phyloP scores from a whole-genome alignment of 805 yeast species.

The Candida pini region DNA sequence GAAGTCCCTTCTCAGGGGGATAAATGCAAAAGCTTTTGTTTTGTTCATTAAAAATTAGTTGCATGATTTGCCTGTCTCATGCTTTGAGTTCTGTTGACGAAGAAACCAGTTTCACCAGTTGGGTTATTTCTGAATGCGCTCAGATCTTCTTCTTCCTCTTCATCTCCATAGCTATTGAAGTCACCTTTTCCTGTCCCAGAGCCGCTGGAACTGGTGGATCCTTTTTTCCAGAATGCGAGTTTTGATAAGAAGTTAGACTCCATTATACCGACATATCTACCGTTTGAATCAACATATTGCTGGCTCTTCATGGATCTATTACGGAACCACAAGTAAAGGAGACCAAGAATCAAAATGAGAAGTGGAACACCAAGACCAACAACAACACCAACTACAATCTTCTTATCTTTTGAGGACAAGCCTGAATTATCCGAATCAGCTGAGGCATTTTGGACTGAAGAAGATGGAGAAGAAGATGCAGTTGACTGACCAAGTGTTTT shows the following conservation, averaged over 20 bases:
- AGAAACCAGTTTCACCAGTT: constrained; percentile 25
- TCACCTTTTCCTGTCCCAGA: constrained; percentile 15
- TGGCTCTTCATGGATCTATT: constrained; percentile 14
- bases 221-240: constrained; percentile 22
- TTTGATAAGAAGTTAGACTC: constrained; percentile 21
- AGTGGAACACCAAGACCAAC: constrained; percentile 69
- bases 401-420: constrained; percentile 42
- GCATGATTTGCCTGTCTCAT: constrained; percentile 23
- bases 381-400: constrained; percentile 61
- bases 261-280: constrained; percentile 23
- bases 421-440: constrained; percentile 28
- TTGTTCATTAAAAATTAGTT: constrained; percentile 15
- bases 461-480: constrained; percentile 27
- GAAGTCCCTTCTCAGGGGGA: no score
- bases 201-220: neutral
- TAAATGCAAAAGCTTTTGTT: no score
- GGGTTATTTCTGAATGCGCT: constrained; percentile 8
- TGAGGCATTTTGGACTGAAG: constrained; percentile 11
- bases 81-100: constrained; percentile 26
- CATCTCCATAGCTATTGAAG: constrained; percentile 16
- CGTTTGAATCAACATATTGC: constrained; percentile 32
- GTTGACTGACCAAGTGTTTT: constrained; percentile 13
- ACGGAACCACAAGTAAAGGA: constrained; percentile 11
- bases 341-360: constrained; percentile 27
- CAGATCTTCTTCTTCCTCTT: constrained; percentile 15